Percentiles rank a stretch among this genome's conserved stretches.
Conservation (phyloP, 2,329 filamentous ascomycete genomes). For the Zymoseptoria brevis region DNA sequence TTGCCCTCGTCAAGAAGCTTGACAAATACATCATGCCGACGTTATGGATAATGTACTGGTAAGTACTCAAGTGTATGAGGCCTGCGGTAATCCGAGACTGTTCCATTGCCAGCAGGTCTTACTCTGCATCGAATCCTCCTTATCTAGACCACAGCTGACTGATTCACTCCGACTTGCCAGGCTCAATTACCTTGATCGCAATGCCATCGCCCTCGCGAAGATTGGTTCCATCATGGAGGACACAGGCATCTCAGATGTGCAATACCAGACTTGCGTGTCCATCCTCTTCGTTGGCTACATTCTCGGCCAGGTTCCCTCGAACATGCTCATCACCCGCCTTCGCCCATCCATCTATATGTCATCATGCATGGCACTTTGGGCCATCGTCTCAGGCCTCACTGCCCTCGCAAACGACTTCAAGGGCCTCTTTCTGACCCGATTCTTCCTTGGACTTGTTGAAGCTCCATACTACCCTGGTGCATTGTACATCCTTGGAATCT, state of each 20-base stretch:
- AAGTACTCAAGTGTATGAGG: not conserved
- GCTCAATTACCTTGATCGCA: constrained; percentile 28
- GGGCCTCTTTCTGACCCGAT: constrained; percentile 19
- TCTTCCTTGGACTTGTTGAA: constrained; percentile 10
- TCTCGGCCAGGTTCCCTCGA: constrained; percentile 35
- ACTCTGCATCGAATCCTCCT: too few species aligned
- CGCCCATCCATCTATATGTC: constrained; percentile 38
- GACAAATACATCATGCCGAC: constrained; percentile 25
- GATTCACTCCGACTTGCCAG: not conserved
- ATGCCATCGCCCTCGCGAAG: constrained; percentile 42
- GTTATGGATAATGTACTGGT: constrained; percentile 22
- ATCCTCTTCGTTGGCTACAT: constrained; percentile 29
- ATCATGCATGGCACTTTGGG: constrained; percentile 30
- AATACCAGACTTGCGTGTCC: constrained; percentile 25
- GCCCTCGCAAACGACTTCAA: constrained; percentile 19
- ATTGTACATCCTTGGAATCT: constrained; percentile 35
- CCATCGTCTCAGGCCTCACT: constrained; percentile 19
- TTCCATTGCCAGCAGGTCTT: not conserved
- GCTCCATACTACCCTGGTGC: constrained; percentile 25
- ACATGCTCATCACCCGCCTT: constrained; percentile 38
- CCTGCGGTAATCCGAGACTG: not conserved
- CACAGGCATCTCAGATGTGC: constrained; percentile 32
- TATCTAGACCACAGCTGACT: not conserved
- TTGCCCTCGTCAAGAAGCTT: constrained; percentile 25
- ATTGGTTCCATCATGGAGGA: constrained; percentile 34